Conservation (phyloP, 1,284 basidiomycete genomes). For the Leccinum fallax region DNA sequence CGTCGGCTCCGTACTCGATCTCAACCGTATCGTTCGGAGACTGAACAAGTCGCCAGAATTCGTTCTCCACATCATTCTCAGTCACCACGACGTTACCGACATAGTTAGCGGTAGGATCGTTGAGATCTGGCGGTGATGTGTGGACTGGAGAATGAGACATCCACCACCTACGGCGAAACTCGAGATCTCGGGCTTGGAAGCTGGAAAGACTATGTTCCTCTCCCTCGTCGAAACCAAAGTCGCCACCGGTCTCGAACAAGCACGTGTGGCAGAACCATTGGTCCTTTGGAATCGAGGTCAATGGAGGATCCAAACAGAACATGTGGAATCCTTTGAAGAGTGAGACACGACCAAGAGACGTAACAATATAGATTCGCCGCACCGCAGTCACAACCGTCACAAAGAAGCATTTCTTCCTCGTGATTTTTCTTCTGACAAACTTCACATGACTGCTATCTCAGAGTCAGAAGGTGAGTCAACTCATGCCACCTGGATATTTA, state of each 20-base stretch:
- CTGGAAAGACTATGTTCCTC: slow-evolving; percentile 92
- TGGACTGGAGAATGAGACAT: slow-evolving; percentile 65
- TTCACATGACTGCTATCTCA: slow-evolving; percentile 62
- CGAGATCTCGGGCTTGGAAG: slow-evolving; percentile 89
- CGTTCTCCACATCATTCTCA: slow-evolving; percentile 90
- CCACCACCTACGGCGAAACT: slow-evolving; percentile 92
- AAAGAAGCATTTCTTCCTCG: slow-evolving; percentile 90
- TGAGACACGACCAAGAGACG: slow-evolving; percentile 19
- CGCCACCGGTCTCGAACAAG: slow-evolving; percentile 91
- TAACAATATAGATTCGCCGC: slow-evolving; percentile 34
- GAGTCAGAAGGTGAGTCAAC: slow-evolving; percentile 24
- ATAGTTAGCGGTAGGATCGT: slow-evolving; percentile 55
- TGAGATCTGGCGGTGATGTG: slow-evolving; percentile 33
- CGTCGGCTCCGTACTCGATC: slow-evolving; percentile 98
- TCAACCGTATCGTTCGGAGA: slow-evolving; percentile 91
- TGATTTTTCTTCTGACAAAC: slow-evolving; percentile 88
- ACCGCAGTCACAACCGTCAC: slow-evolving; percentile 97
- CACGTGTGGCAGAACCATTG: slow-evolving; percentile 98
- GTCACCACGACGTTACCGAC: slow-evolving; percentile 72
- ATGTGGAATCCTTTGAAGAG: slow-evolving; percentile 83
- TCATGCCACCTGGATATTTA: slow-evolving; percentile 34
- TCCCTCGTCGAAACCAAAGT: slow-evolving; percentile 98
- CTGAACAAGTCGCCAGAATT: slow-evolving; percentile 97
- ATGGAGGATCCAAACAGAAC: slow-evolving; percentile 92
- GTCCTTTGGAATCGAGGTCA: slow-evolving; percentile 83